Base-by-base conservation (phyloP, 2,329 filamentous ascomycete genomes). In the Chrysosporium keratinophilum region DNA sequence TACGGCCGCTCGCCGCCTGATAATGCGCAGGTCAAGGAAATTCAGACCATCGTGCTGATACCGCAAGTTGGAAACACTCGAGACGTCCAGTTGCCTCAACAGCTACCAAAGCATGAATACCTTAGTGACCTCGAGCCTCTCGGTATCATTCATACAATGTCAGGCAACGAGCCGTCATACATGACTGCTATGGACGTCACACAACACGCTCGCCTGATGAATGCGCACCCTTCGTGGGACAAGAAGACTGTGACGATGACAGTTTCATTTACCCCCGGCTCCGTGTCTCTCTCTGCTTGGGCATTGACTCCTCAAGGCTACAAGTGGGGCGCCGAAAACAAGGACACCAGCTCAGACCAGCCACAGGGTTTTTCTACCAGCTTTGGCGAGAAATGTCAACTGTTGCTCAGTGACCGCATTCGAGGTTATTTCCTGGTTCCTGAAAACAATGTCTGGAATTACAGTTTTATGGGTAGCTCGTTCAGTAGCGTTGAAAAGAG, bases 251-350 rank as follows among this genome's bases (percentile, higher is more conserved):
- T 96, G 54, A 96, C 89, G 1, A 90, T 98, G 74, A 90, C 90
- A 2, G 91, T 97, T 5, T 88, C 89, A 17, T 97, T 98, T 74
- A 97, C 93, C 0, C 93, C 93, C 0, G 93, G 93, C 57, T 96
- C 90, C 49, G 93, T 98, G 15, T 96, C 91, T 2, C 78, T 98
- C 49, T 87, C 88, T 5, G 90, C 93, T 0, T 98, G 91, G 89
- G 85, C 86, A 3, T 80, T 98, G 40, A 96, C 88, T 1, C 90
- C 93, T 1, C 77, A 85, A 58, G 93, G 93, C 50, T 96, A 95
- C 76, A 91, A 91, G 70, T 98, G 94, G 93, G 93, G 93, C 59
- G 88, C 83, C 1, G 88, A 96, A 67, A 98, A 98, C 78, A 91
- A 85, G 72, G 94, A 98, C 71, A 82, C 83, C 53, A 84, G 85